Conservation (phyloP, 495 filamentous ascomycete genomes). For the Trichoderma virens region DNA sequence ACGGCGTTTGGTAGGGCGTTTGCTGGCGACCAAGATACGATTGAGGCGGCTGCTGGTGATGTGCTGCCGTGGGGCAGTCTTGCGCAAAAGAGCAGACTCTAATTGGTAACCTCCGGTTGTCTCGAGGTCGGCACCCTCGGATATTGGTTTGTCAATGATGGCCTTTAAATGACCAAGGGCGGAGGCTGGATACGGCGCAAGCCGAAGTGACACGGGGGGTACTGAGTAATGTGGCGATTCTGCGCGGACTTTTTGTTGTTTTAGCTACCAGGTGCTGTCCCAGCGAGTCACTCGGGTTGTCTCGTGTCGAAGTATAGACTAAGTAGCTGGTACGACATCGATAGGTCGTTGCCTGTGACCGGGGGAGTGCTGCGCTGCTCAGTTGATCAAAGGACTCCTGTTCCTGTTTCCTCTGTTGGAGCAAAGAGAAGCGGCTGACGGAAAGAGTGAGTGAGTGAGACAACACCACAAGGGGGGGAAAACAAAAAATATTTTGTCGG, state of each 20-base stretch:
- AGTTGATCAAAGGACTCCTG: neutral
- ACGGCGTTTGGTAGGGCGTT: constrained; percentile 8
- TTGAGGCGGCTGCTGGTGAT: neutral
- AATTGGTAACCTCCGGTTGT: neutral
- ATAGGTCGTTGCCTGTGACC: neutral
- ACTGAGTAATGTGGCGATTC: neutral
- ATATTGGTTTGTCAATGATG: neutral
- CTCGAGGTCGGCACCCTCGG: constrained; percentile 2
- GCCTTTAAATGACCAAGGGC: neutral
- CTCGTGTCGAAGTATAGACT: neutral
- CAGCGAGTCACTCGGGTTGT: neutral
- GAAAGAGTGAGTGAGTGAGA: neutral
- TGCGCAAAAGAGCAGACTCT: neutral
- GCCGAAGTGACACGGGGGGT: neutral
- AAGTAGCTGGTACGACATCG: neutral
- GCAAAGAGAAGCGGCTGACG: neutral
- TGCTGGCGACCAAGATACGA: neutral
- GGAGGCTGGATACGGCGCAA: neutral
- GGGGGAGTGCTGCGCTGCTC: neutral
- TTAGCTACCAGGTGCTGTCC: neutral
- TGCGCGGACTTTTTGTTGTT: neutral
- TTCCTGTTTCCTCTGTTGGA: neutral
- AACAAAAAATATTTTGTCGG: neutral
- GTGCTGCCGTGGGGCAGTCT: neutral
- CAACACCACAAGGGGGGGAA: neutral